Percentiles rank a stretch among this genome's conserved stretches.
These are phyloP conservation scores for Emericellopsis atlantica DNA, from an alignment of 2,329 filamentous ascomycete genomes.

Conservation along the genomic window DNA sequence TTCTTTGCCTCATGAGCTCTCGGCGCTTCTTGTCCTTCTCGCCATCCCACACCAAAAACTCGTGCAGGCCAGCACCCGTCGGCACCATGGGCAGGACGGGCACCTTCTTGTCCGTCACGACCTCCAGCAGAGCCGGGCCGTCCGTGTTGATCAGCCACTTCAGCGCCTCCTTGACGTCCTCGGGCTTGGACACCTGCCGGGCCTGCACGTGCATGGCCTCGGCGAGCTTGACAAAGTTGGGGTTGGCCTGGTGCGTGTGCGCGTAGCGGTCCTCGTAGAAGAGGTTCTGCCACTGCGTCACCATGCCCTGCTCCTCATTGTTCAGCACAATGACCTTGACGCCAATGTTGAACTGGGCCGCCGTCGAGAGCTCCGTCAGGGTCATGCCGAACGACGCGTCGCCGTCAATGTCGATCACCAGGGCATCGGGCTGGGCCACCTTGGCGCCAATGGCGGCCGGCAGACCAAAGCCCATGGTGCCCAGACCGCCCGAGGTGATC, in stretches of 20 bases:
- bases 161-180: constrained; percentile 64
- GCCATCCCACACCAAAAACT: constrained; percentile 52
- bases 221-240: constrained; percentile 86
- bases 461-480: constrained; percentile 80
- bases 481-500: constrained; percentile 87
- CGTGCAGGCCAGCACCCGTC: constrained; percentile 72
- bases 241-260: constrained; percentile 89
- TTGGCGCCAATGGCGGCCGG: constrained; percentile 93
- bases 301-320: constrained; percentile 98
- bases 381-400: constrained; percentile 99
- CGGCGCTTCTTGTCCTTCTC: constrained; percentile 56
- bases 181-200: constrained; percentile 57
- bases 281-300: constrained; percentile 95
- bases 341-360: constrained; percentile 90
- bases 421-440: constrained; percentile 61
- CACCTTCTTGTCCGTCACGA: constrained; percentile 82
- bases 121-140: constrained; percentile 85
- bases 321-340: constrained; percentile 92
- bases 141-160: constrained; percentile 83
- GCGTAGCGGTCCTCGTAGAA: constrained; percentile 92
- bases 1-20: constrained; percentile 54
- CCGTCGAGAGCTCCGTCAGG: constrained; percentile 84
- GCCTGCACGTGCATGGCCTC: constrained; percentile 84
- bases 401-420: constrained; percentile 92
- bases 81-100: constrained; percentile 98